Percentiles rank a stretch among this genome's conserved stretches.
Conservation (phyloP, 768 basidiomycete species). For the Tephrocybe sp. region DNA sequence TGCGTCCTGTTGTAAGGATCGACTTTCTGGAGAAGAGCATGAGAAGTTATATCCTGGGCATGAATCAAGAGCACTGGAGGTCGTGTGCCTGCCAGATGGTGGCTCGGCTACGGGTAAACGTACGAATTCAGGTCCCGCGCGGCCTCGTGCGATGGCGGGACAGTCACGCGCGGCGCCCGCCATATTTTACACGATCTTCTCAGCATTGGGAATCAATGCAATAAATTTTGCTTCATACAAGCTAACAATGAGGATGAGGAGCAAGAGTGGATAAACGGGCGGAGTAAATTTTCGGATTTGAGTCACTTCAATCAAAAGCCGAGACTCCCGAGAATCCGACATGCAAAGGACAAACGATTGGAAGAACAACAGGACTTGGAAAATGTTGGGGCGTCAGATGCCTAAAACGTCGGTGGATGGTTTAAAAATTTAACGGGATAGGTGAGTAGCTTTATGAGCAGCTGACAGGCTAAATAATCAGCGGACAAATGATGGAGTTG, state of each 20-base stretch:
- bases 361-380: too few species aligned
- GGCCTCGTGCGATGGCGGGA: conserved; percentile 11
- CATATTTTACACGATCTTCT: conserved; percentile 5
- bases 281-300: not conserved
- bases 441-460: too few species aligned
- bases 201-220: conserved; percentile 2
- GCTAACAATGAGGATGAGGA: not conserved
- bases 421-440: too few species aligned
- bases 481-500: too few species aligned
- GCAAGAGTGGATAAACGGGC: not conserved
- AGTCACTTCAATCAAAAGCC: too few species aligned
- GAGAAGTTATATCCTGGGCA: conserved; percentile 14
- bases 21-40: conserved; percentile 55
- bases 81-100: conserved; percentile 5
- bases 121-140: conserved; percentile 18
- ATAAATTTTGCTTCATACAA: not conserved
- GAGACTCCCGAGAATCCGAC: too few species aligned
- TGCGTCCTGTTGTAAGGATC: conserved; percentile 51
- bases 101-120: conserved; percentile 15
- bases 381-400: too few species aligned
- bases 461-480: too few species aligned
- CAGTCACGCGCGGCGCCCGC: conserved; percentile 6
- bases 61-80: conserved; percentile 1
- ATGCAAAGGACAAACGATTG: too few species aligned
- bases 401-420: too few species aligned